phyloP scores from a whole-genome alignment of 2,329 filamentous ascomycete genomes.

The Alternaria ventricosa region DNA sequence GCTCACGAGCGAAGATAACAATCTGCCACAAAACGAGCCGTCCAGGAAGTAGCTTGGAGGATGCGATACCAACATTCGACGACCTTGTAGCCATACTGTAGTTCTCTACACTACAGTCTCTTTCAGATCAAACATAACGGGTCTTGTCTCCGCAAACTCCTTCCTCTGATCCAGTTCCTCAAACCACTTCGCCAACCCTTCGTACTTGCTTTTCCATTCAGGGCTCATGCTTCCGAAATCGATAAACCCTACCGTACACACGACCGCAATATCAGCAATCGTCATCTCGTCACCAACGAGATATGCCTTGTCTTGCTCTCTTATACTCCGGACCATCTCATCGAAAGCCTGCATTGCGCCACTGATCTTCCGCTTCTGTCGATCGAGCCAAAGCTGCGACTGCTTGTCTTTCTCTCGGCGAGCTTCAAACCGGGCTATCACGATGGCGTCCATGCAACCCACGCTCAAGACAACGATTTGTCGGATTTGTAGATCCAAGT shows the following conservation, averaged over 20 bases:
- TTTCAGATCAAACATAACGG: conserved; percentile 23
- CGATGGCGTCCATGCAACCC: conserved; percentile 24
- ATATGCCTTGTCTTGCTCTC: conserved; percentile 12
- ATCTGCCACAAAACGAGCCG: not conserved
- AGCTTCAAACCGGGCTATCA: conserved; percentile 18
- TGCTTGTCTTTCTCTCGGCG: conserved; percentile 10
- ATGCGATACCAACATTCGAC: not conserved
- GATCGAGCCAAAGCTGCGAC: conserved; percentile 15
- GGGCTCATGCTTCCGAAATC: conserved; percentile 12
- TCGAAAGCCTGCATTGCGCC: conserved; percentile 20
- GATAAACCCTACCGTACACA: conserved; percentile 18
- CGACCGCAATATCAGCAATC: conserved; percentile 24
- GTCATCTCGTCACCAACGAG: conserved; percentile 17
- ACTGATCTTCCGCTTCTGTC: conserved; percentile 21
- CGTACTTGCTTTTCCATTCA: conserved; percentile 17
- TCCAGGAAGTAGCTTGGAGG: not conserved
- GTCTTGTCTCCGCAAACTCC: conserved; percentile 24
- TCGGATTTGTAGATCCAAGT: conserved; percentile 13
- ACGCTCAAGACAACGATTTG: conserved; percentile 22
- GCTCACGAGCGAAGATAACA: conserved; percentile 1
- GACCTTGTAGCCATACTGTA: not conserved
- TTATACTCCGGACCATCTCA: conserved; percentile 6
- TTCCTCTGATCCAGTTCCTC: conserved; percentile 14
- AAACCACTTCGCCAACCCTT: conserved; percentile 15
- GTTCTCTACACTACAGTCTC: conserved; percentile 14